These are phyloP conservation scores for Claviceps africana DNA, from an alignment of 2,329 filamentous ascomycete genomes.

Conservation along the genomic window DNA sequence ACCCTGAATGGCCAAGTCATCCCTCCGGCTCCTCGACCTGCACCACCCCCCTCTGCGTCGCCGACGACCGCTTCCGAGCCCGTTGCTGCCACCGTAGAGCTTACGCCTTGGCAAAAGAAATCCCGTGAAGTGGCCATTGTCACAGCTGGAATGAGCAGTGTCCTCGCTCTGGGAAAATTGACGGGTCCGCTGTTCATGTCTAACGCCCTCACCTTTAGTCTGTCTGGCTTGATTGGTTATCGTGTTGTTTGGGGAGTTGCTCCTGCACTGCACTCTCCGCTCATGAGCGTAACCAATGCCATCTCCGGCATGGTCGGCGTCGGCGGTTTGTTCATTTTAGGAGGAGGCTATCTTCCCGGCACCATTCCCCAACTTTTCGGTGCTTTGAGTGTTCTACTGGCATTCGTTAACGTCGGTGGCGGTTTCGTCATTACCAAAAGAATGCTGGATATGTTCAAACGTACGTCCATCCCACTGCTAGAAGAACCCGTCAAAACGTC, in stretches of 20 bases:
- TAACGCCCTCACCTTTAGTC: slow-evolving; percentile 71
- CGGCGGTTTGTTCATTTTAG: slow-evolving; percentile 78
- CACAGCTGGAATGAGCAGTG: slow-evolving; percentile 64
- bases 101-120: slow-evolving; percentile 73
- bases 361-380: slow-evolving; percentile 70
- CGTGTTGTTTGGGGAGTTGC: slow-evolving; percentile 77
- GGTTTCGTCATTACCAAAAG: slow-evolving; percentile 86
- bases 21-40: slow-evolving; percentile 58
- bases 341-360: slow-evolving; percentile 62
- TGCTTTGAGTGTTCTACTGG: slow-evolving; percentile 65
- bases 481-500: not conserved
- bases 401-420: slow-evolving; percentile 78
- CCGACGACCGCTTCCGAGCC: slow-evolving; percentile 33
- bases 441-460: slow-evolving; percentile 86
- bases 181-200: slow-evolving; percentile 78
- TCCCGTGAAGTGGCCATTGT: slow-evolving; percentile 61
- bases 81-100: slow-evolving; percentile 37
- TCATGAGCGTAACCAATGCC: slow-evolving; percentile 90
- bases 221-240: slow-evolving; percentile 78
- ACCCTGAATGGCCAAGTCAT: slow-evolving; percentile 64
- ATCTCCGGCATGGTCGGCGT: slow-evolving; percentile 87
- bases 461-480: slow-evolving; percentile 22
- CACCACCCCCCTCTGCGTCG: slow-evolving; percentile 36
- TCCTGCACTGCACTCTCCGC: slow-evolving; percentile 70
- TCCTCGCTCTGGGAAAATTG: slow-evolving; percentile 63